Evolutionary conservation across 306 rosid species (phyloP).

Genomic region (Geum urbanum): DNA sequence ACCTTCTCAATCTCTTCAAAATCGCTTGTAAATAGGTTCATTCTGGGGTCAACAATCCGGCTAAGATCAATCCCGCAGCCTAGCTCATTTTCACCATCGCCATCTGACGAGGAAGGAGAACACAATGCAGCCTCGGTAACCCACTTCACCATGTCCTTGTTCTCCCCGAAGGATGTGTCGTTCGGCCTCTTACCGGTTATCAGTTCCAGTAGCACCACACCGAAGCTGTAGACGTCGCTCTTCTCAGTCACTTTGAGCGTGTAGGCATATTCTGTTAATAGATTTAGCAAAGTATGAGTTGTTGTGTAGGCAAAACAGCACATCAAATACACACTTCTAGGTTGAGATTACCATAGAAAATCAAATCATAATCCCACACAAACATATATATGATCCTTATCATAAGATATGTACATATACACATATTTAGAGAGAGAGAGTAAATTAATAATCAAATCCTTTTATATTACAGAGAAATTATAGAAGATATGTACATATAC

Average conservation of each 20-base stretch:
- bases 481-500: neutral
- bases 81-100: constrained; percentile 2
- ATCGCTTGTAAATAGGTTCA: constrained; percentile 38
- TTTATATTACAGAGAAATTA: too few relatives aligned
- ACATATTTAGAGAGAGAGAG: too few relatives aligned
- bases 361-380: too few relatives aligned
- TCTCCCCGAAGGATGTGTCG: constrained; percentile 63
- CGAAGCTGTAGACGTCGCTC: constrained; percentile 81
- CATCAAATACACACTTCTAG: neutral
- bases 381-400: neutral
- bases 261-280: constrained; percentile 39
- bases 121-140: constrained; percentile 40
- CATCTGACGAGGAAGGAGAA: constrained; percentile 18
- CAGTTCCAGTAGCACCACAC: constrained; percentile 71
- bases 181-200: constrained; percentile 75
- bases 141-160: constrained; percentile 75
- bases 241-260: constrained; percentile 71
- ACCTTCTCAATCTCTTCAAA: constrained; percentile 53
- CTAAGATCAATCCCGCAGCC: constrained; percentile 6
- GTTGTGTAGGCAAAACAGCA: neutral
- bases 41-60: constrained; percentile 51
- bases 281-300: neutral
- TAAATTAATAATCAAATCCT: too few relatives aligned
- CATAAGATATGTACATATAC: neutral
- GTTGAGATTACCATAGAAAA: too few relatives aligned